Conservation (phyloP, 1,284 basidiomycete species). For the Sanghuangporus baumii region DNA sequence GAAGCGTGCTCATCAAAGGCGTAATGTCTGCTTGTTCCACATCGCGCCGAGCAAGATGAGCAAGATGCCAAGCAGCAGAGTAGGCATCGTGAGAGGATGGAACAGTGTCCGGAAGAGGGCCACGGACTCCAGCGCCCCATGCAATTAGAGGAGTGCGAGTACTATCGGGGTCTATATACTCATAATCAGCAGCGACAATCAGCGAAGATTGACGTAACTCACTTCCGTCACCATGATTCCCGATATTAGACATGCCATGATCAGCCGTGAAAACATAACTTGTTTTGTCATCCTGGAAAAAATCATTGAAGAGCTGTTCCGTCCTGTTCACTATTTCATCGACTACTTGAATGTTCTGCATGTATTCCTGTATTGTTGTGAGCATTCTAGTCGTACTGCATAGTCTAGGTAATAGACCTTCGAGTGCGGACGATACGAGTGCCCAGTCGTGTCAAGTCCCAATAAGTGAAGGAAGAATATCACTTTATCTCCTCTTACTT, state of each 20-base stretch:
- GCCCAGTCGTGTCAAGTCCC: constrained; percentile 84
- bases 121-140: constrained; percentile 77
- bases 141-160: constrained; percentile 82
- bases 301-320: constrained; percentile 57
- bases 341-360: constrained; percentile 79
- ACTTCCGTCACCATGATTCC: constrained; percentile 90
- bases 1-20: constrained; percentile 70
- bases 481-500: constrained; percentile 51
- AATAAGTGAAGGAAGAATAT: constrained; percentile 85
- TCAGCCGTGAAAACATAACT: constrained; percentile 85
- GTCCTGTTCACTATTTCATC: constrained; percentile 72
- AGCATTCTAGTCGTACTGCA: neutral
- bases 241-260: constrained; percentile 87
- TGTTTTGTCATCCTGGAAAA: constrained; percentile 67
- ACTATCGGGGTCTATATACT: constrained; percentile 70
- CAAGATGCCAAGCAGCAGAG: constrained; percentile 51
- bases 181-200: constrained; percentile 10
- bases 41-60: constrained; percentile 57
- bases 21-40: constrained; percentile 85
- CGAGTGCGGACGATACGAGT: constrained; percentile 84
- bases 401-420: constrained; percentile 34
- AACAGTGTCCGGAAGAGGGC: constrained; percentile 48
- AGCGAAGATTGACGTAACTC: constrained; percentile 23
- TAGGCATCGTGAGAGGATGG: constrained; percentile 66
- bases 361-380: constrained; percentile 59